Conservation (phyloP, 2,329 filamentous ascomycete species). For the Colletotrichum higginsianum region DNA sequence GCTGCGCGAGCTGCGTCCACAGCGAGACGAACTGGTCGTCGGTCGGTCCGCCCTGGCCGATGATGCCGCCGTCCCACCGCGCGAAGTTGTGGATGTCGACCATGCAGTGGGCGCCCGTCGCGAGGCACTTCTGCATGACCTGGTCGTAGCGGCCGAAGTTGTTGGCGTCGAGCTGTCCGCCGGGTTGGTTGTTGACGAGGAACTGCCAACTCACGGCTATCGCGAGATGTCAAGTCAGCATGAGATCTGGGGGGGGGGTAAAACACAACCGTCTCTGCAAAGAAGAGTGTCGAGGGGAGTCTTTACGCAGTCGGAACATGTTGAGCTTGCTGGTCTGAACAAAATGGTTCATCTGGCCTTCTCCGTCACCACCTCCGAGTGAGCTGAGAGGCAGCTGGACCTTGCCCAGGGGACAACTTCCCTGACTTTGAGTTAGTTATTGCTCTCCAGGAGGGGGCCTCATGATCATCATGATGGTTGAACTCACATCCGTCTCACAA, state of each 20-base stretch:
- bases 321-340: conserved; percentile 66
- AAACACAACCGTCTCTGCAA: no score
- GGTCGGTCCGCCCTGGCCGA: conserved; percentile 76
- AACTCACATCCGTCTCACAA: conserved; percentile 60
- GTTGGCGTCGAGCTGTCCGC: conserved; percentile 61
- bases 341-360: conserved; percentile 71
- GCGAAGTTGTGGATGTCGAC: conserved; percentile 73
- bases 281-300: not conserved
- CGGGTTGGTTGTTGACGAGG: conserved; percentile 67
- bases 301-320: conserved; percentile 62
- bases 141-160: conserved; percentile 68
- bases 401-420: conserved; percentile 55
- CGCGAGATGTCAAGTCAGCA: no score
- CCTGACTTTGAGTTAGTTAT: conserved; percentile 47
- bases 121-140: conserved; percentile 70
- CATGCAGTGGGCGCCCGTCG: conserved; percentile 71
- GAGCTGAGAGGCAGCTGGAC: conserved; percentile 53
- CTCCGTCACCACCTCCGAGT: conserved; percentile 55
- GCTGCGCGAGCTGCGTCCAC: conserved; percentile 71
- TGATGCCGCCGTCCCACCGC: conserved; percentile 73
- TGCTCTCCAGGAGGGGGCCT: not conserved
- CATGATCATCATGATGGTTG: not conserved
- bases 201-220: conserved; percentile 69
- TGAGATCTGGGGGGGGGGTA: no score
- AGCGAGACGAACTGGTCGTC: conserved; percentile 71